Percentiles rank a stretch among this genome's conserved stretches.
phyloP scores from a whole-genome alignment of 495 filamentous ascomycete genomes.

The Podospora tetraspora region DNA sequence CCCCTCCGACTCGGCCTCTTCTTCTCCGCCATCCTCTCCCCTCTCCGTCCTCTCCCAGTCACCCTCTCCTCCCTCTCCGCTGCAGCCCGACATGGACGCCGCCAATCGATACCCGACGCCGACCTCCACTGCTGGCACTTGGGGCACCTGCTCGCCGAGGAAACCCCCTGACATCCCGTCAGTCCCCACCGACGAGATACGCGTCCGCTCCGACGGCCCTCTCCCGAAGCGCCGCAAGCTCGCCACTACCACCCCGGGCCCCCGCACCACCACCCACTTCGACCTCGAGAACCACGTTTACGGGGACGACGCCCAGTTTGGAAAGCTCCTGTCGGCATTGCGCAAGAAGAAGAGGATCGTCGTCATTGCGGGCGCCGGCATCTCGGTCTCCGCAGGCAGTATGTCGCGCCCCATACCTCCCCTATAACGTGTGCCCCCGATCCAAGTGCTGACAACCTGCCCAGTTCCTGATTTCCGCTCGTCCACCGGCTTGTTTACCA shows the following conservation, averaged over 20 bases:
- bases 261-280: slow-evolving; percentile 70
- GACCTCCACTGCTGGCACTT: slow-evolving; percentile 29
- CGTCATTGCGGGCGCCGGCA: slow-evolving; percentile 91
- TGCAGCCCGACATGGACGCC: slow-evolving; percentile 33
- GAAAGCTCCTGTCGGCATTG: slow-evolving; percentile 67
- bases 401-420: slow-evolving; percentile 39
- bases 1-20: slow-evolving; percentile 11
- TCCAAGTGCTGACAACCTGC: slow-evolving; percentile 22
- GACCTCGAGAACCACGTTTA: slow-evolving; percentile 55
- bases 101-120: slow-evolving; percentile 41
- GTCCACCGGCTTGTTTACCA: slow-evolving; percentile 77
- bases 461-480: slow-evolving; percentile 96
- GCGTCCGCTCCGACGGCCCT: slow-evolving; percentile 53
- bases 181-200: slow-evolving; percentile 37
- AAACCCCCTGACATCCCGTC: slow-evolving; percentile 26
- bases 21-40: slow-evolving; percentile 45
- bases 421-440: neutral
- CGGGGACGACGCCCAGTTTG: slow-evolving; percentile 49
- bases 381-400: slow-evolving; percentile 95
- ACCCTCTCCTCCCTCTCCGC: slow-evolving; percentile 50
- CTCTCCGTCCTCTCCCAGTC: slow-evolving; percentile 49
- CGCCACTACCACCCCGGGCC: slow-evolving; percentile 56
- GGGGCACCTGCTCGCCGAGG: slow-evolving; percentile 41
- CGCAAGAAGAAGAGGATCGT: slow-evolving; percentile 92
- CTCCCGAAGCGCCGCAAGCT: slow-evolving; percentile 71